Base-by-base conservation (phyloP, 441 rosid genomes). In the Gossypium lobatum region DNA sequence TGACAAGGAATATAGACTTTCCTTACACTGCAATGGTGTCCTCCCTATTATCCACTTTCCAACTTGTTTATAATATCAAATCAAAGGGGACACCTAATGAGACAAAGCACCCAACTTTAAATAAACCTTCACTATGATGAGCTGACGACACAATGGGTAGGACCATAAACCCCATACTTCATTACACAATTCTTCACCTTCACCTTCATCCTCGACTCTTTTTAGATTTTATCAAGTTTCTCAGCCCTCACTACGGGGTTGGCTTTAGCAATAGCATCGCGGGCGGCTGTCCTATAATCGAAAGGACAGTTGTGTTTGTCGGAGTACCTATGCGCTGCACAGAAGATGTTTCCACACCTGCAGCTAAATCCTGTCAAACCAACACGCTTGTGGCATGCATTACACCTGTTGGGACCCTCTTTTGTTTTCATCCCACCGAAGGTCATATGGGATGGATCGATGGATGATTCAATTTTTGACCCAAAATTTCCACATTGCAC, bases 311-410 rank as follows among this genome's bases (percentile, higher is more conserved):
- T 79, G 42, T 91, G 97, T 42, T 87, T 88, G 79, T 93, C 97
- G 0, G 95, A 90, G 84, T 89, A 91, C 20, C 97, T 95, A 76
- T 89, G 95, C 31, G 75, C 73, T 18, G 86, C 85, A 73, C 98
- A 93, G 82, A 84, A 93, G 72, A 84, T 76, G 79, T 84, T 70
- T 14, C 92, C 92, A 2, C 97, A 93, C 73, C 83, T 84, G 80
- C 97, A 93, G 55, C 70, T 83, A 63, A 91, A 93, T 55, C 92
- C 93, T 1, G 88, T 84, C 68, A 91, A 74, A 11, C 97, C 93
- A 62, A 93, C 89, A 46, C 88, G 85, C 85, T 81, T 91, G 54
- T 69, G 66, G 80, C 92, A 89, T n/a, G 78, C 75, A 26, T 46
- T 79, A 79, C 95, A 89, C 75, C 89, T 78, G 80, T 74, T 85